Percentiles rank a stretch among this genome's conserved stretches.
Evolutionary conservation across 306 rosid species (phyloP).

Genomic region (Adenanthera pavonina): DNA sequence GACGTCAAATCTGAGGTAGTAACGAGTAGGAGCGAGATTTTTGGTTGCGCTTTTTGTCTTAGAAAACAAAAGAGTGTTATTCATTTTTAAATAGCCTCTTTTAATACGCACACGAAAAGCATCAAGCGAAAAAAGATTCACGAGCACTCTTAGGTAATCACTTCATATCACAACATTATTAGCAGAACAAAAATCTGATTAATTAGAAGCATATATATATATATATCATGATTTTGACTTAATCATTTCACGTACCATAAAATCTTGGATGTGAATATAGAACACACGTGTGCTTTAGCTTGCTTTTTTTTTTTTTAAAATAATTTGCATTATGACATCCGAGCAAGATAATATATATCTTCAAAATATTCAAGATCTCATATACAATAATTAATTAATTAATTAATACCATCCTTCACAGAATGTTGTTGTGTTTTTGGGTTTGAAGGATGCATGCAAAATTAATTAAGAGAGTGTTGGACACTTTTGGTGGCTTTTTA

Average conservation of each 20-base stretch:
- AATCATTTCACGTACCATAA: no score
- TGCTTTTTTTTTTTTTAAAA: no score
- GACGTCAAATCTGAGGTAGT: neutral
- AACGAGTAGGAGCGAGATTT: neutral
- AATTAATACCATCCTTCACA: neutral
- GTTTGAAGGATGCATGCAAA: neutral
- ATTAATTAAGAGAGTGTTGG: neutral
- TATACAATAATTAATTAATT: no score
- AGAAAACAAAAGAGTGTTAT: neutral
- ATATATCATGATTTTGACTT: no score
- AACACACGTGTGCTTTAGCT: no score
- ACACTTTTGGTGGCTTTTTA: slow-evolving; percentile 20
- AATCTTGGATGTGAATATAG: no score
- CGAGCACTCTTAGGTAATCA: slow-evolving; percentile 2
- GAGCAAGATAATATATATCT: no score
- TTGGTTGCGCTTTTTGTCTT: neutral
- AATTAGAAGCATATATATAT: neutral
- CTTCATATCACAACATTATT: neutral
- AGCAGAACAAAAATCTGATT: neutral
- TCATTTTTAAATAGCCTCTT: slow-evolving; percentile 17
- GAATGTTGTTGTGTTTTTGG: neutral
- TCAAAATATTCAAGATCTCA: no score
- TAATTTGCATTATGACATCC: no score
- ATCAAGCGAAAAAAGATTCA: slow-evolving; percentile 38
- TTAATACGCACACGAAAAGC: slow-evolving; percentile 43